These are phyloP conservation scores for Trametes maxima DNA, from an alignment of 768 basidiomycete genomes.

Conservation along the genomic window DNA sequence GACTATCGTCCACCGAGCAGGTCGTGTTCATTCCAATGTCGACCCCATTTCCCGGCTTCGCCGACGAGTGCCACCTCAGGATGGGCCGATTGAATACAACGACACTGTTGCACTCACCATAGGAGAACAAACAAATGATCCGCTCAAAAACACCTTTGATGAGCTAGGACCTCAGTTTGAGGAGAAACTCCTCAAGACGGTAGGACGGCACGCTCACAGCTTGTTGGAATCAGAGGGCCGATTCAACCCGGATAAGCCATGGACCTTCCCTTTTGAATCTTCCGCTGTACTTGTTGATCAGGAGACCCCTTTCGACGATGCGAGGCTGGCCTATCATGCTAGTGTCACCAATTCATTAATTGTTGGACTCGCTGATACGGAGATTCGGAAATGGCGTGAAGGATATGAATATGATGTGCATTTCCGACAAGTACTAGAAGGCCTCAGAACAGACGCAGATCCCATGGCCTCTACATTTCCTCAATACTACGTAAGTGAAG, in stretches of 20 bases:
- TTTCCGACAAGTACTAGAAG: neutral
- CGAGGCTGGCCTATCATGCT: too few relatives aligned
- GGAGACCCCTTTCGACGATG: too few relatives aligned
- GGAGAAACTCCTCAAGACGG: conserved; percentile 28
- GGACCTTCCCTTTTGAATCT: too few relatives aligned
- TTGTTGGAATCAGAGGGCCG: too few relatives aligned
- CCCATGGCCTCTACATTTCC: neutral
- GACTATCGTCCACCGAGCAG: conserved; percentile 42
- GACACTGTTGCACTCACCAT: neutral
- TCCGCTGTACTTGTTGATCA: too few relatives aligned
- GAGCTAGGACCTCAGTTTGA: conserved; percentile 34
- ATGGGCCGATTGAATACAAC: conserved; percentile 19
- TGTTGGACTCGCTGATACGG: too few relatives aligned
- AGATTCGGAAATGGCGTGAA: too few relatives aligned
- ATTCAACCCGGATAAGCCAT: too few relatives aligned
- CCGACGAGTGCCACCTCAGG: conserved; percentile 25
- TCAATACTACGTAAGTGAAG: neutral
- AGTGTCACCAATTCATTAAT: too few relatives aligned
- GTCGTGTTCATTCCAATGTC: conserved; percentile 43
- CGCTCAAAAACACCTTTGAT: conserved; percentile 29
- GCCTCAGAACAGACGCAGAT: neutral
- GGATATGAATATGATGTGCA: neutral
- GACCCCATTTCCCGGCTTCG: conserved; percentile 41
- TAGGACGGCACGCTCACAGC: conserved; percentile 3
- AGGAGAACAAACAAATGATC: conserved; percentile 23